Evolutionary conservation across 257 asterid species (phyloP), one percentile per base, ranked within the genome.

Genomic region (Coffea canephora): DNA sequence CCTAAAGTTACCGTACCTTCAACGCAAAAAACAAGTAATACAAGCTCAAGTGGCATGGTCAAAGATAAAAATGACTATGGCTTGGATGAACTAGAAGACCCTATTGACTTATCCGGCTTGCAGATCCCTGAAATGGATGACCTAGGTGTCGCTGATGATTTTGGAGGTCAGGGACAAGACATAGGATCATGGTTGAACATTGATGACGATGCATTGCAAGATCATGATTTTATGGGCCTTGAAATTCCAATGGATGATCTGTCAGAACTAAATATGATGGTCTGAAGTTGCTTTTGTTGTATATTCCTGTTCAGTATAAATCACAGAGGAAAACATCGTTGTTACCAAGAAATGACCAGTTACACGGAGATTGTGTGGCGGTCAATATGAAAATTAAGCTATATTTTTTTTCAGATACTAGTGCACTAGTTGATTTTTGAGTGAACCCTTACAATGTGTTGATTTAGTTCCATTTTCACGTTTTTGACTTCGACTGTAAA

Each of bases 221-320:
- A 93, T 81, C 86, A 91, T 70, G 95, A 91, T 80, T 92, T 81
- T 82, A 84, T 91, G 88, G 95, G 97, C 82, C 96, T 94, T 78
- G 93, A 87, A 81, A 90, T 92, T 84, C 98, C 98, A 69, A 92
- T 90, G 95, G 98, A 94, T 85, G 97, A 94, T 86, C 90, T 94
- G 59, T 34, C 96, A 69, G 96, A 89, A 78, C 83, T 94, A 83
- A 88, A 94, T 85, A 94, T 94, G 96, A 87, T 92, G 91, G 91
- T 91, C 82, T 94, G 90, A 94, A 85, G 89, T 77, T 79, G 80
- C 79, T 36, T 78, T 83, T 84, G 81, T 81, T 91, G 92, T 91
- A 90, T 77, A 89, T 86, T 85, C 73, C 83, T 77, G 87, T 85
- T 85, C 84, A 79, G 77, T 89, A 82, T 75, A 88, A 73, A 81